phyloP scores from a whole-genome alignment of 2,329 filamentous ascomycete genomes.

The Trichoderma sp. region DNA sequence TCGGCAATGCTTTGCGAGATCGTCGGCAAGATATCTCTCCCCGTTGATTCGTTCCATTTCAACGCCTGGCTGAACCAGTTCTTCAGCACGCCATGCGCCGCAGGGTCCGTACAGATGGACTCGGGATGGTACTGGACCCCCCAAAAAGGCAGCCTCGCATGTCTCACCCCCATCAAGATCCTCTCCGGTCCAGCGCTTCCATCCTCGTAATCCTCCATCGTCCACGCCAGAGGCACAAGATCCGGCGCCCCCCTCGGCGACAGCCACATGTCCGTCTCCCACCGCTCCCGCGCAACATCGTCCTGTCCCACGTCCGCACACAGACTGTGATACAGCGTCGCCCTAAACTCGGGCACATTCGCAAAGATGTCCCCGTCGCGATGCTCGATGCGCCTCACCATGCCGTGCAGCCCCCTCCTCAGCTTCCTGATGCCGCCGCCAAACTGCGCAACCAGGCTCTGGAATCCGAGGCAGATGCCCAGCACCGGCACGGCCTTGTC shows the following conservation, averaged over 20 bases:
- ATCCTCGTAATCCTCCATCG: constrained; percentile 50
- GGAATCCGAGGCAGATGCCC: constrained; percentile 88
- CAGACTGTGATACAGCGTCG: constrained; percentile 77
- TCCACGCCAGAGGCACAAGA: constrained; percentile 66
- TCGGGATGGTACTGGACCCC: constrained; percentile 91
- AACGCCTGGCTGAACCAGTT: constrained; percentile 76
- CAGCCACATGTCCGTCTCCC: constrained; percentile 48
- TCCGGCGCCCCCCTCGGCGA: constrained; percentile 43
- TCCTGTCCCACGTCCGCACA: constrained; percentile 60
- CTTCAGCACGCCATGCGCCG: constrained; percentile 64
- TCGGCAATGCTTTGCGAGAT: constrained; percentile 28
- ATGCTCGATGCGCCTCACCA: constrained; percentile 71
- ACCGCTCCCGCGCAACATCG: constrained; percentile 40
- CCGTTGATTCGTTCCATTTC: constrained; percentile 57
- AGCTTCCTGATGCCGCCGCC: constrained; percentile 70
- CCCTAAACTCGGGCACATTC: constrained; percentile 62
- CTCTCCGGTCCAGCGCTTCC: constrained; percentile 45
- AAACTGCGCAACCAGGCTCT: constrained; percentile 73
- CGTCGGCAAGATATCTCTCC: constrained; percentile 27
- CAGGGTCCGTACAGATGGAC: constrained; percentile 77
- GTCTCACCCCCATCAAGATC: constrained; percentile 77
- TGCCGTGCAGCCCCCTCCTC: constrained; percentile 77
- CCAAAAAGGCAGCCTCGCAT: constrained; percentile 74
- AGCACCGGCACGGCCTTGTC: constrained; percentile 72
- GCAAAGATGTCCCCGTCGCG: constrained; percentile 66